Evolutionary conservation across 768 basidiomycete genomes (phyloP).

Genomic region (Sistotremastrum niveocremeum): DNA sequence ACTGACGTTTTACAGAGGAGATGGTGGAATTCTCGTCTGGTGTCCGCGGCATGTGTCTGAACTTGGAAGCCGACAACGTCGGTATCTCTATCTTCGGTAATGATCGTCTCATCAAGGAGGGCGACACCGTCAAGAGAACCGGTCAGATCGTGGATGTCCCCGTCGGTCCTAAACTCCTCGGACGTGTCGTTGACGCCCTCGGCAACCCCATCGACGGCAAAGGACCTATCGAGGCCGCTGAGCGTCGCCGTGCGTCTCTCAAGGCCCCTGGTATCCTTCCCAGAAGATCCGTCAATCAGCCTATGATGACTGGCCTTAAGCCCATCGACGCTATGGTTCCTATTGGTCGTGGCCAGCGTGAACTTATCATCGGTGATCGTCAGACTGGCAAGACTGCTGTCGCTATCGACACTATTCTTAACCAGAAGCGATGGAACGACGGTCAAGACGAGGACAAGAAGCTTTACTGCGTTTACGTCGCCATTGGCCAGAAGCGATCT

Average conservation of each 20-base stretch:
- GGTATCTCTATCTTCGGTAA: conserved; percentile 99
- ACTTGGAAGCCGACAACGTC: conserved; percentile 99
- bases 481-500: conserved; percentile 98
- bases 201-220: conserved; percentile 99
- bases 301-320: conserved; percentile 99
- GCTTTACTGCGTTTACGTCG: conserved; percentile 99
- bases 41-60: conserved; percentile 99
- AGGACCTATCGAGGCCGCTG: conserved; percentile 86
- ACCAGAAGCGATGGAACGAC: conserved; percentile 99
- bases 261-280: conserved; percentile 99
- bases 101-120: conserved; percentile 98
- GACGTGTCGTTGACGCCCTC: conserved; percentile 98
- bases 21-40: conserved; percentile 99
- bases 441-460: conserved; percentile 95
- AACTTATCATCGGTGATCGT: conserved; percentile 99
- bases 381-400: conserved; percentile 99
- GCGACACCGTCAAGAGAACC: conserved; percentile 99
- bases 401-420: conserved; percentile 99
- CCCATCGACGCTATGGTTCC: conserved; percentile 99
- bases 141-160: conserved; percentile 99
- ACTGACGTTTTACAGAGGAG: conserved; percentile 55
- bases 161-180: conserved; percentile 92
- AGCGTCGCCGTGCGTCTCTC: conserved; percentile 93
- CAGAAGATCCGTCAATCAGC: conserved; percentile 98
- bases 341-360: conserved; percentile 99